Evolutionary conservation across 225 moss, liverwort and hornwort genomes (phyloP).

Genomic region (Bryoerythrophyllum caledonicum): DNA sequence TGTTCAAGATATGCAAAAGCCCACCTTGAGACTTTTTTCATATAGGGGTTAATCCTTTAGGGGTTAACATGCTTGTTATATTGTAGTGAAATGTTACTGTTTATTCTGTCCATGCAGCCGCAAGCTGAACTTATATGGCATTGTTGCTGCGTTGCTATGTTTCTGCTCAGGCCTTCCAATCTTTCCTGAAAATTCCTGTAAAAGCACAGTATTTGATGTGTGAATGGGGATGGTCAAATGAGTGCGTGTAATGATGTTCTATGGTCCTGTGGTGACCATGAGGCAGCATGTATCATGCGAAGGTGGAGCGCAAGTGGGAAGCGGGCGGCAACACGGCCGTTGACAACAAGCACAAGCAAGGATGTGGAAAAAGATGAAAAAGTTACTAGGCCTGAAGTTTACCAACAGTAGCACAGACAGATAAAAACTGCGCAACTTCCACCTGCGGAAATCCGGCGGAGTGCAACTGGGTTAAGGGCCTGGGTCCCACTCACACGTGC

Average conservation of each 20-base stretch:
- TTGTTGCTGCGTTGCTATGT: too few relatives aligned
- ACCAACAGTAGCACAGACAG: constrained; percentile 14
- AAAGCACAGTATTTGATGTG: too few relatives aligned
- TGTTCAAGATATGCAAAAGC: too few relatives aligned
- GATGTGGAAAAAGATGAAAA: not conserved
- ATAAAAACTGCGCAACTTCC: not conserved
- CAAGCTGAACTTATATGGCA: too few relatives aligned
- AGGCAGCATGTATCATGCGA: not conserved
- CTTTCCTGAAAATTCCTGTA: too few relatives aligned
- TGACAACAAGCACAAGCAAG: not conserved
- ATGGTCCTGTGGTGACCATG: not conserved
- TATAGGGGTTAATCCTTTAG: too few relatives aligned
- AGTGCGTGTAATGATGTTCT: not conserved
- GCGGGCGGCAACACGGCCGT: not conserved
- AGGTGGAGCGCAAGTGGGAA: not conserved
- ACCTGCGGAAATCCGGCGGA: not conserved
- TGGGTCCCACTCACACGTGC: not conserved
- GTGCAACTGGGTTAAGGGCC: not conserved
- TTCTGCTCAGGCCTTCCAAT: too few relatives aligned
- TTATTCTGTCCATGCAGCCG: too few relatives aligned
- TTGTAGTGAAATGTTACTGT: too few relatives aligned
- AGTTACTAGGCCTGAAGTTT: not conserved
- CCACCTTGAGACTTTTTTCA: too few relatives aligned
- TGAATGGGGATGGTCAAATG: not conserved
- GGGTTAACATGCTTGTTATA: too few relatives aligned